phyloP scores from a whole-genome alignment of 495 filamentous ascomycete genomes.

The Usnea hakonensis region DNA sequence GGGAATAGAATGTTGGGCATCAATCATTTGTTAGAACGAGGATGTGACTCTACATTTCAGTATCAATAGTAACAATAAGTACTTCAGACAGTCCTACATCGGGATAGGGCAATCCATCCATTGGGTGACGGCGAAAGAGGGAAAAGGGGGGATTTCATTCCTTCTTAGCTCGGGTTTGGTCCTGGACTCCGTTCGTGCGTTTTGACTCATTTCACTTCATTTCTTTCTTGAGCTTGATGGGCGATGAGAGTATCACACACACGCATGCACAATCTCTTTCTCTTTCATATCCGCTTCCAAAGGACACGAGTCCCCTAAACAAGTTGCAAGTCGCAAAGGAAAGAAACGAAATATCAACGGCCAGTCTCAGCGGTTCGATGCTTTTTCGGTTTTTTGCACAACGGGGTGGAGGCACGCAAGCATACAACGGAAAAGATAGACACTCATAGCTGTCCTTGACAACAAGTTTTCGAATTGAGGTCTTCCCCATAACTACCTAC shows the following conservation, averaged over 20 bases:
- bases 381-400: no score
- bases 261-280: no score
- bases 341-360: no score
- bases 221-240: neutral
- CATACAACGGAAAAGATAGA: neutral
- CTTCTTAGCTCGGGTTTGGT: neutral
- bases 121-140: neutral
- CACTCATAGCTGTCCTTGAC: neutral
- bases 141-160: neutral
- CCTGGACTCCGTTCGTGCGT: neutral
- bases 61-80: no score
- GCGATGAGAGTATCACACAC: neutral
- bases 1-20: no score
- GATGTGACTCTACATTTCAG: no score
- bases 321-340: neutral
- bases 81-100: no score
- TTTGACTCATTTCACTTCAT: neutral
- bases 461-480: neutral
- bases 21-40: no score
- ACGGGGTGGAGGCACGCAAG: no score
- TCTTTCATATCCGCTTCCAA: neutral
- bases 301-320: neutral
- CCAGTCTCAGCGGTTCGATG: no score
- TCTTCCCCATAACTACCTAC: neutral
- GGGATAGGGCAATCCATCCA: no score